A percentile compares a stretch with the other conserved stretches of the same genome.
These are phyloP conservation scores for Candida sp. DNA, from an alignment of 1,139 yeast genomes.

Conservation along the genomic window DNA sequence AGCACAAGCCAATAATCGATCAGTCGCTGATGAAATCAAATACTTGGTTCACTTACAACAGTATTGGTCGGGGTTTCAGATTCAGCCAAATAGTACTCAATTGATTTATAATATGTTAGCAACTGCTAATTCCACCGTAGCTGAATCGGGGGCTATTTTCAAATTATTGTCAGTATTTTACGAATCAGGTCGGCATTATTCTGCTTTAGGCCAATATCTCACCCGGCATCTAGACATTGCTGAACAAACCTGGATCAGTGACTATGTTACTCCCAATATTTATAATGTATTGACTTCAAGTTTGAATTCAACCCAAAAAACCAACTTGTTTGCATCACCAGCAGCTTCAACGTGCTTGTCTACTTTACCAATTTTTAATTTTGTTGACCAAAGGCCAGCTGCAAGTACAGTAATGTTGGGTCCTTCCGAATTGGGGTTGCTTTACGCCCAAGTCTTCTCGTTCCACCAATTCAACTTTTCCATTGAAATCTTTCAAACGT, in stretches of 20 bases:
- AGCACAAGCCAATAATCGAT: slow-evolving; percentile 29
- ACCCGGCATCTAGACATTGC: slow-evolving; percentile 33
- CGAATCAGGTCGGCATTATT: slow-evolving; percentile 54
- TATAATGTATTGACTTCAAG: slow-evolving; percentile 20
- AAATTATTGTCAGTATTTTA: slow-evolving; percentile 33
- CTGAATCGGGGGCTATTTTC: slow-evolving; percentile 9
- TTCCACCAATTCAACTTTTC: slow-evolving; percentile 31
- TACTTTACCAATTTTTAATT: slow-evolving; percentile 18
- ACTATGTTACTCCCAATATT: slow-evolving; percentile 17
- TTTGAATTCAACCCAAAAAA: slow-evolving; percentile 10
- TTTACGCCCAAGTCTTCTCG: slow-evolving; percentile 30
- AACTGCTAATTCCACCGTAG: slow-evolving; percentile 15
- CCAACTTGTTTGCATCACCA: slow-evolving; percentile 12
- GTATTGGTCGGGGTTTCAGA: slow-evolving; percentile 53
- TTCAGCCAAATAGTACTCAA: slow-evolving; percentile 42
- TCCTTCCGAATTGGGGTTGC: slow-evolving; percentile 31
- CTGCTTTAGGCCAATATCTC: slow-evolving; percentile 37
- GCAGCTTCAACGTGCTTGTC: slow-evolving; percentile 16
- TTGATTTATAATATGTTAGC: slow-evolving; percentile 29
- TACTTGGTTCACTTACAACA: slow-evolving; percentile 43
- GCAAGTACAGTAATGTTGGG: slow-evolving; percentile 22
- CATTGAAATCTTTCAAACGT: slow-evolving; percentile 16
- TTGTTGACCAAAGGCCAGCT: slow-evolving; percentile 20
- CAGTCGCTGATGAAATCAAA: slow-evolving; percentile 30
- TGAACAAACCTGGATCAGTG: slow-evolving; percentile 19